Evolutionary conservation across 176 grass and related monocot genomes (phyloP), one percentile per base, ranked within the genome.

Genomic region (Aegilops longissima): DNA sequence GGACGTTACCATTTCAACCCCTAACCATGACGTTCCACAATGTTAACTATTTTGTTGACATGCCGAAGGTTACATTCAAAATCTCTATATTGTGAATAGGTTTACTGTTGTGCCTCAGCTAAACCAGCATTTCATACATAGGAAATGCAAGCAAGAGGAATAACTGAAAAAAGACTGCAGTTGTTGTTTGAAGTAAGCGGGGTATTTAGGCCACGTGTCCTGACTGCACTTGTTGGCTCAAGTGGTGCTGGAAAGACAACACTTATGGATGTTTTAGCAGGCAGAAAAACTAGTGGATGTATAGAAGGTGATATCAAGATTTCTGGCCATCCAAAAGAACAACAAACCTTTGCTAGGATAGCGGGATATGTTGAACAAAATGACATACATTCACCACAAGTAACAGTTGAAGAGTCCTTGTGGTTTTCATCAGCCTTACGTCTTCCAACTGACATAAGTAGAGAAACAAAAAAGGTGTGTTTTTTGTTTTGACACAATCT

Each of bases 281-380:
- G 91, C 17, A 93, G 93, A 70, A 95, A 95, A 83, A 95, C 93
- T 9, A 89, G 88, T 3, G 93, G 93, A 31, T 89, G 89, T 65
- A 93, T 93, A 45, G 91, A 95, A 80, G 93, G 93, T 33, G 91
- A 95, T 52, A 89, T 95, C 45, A 84, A 49, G 24, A 95, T 95
- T 76, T 93, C 88, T 16, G 93, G 93, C 36, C 84, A 88, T 85
- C 73, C 70, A 74, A 95, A 95, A 82, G 91, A 93, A 66, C 93
- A 95, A 80, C 84, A 58, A 45, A 93, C 86, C 24, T 95, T 95
- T 78, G 93, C 93, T 21, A 89, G 93, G 90, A 81, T 95, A 79
- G 71, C 93, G n/a, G 93, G 93, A 79, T 95, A 95, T 86, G 93
- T 95, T 70, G 93, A 95, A 61, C 93, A 95, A 90, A 95, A 89